phyloP scores from a whole-genome alignment of 139 green algal genomes.

The Chlorella sp. region DNA sequence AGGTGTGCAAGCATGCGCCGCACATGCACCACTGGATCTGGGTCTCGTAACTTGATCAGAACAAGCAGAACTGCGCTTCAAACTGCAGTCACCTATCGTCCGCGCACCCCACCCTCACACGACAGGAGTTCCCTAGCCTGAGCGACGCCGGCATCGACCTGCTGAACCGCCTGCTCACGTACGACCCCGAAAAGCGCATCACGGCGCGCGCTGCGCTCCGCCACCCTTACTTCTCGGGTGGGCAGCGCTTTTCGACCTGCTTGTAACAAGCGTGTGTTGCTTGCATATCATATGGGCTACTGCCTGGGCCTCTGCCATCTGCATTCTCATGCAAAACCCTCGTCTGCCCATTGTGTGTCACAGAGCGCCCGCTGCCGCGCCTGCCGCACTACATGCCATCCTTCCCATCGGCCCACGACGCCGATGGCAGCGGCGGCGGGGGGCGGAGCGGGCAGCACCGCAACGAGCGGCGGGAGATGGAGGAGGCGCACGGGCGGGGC shows the following conservation, averaged over 20 bases:
- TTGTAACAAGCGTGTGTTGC: no score
- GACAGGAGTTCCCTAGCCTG: conserved; percentile 58
- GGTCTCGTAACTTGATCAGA: no score
- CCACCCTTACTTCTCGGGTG: conserved; percentile 55
- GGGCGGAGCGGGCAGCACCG: background rate
- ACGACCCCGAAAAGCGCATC: conserved; percentile 52
- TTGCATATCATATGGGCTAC: no score
- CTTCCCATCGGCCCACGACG: conserved; percentile 61
- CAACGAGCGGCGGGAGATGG: conserved; percentile 21
- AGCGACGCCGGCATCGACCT: conserved; percentile 61
- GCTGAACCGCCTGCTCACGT: conserved; percentile 67
- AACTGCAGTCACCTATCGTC: no score
- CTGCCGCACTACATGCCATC: conserved; percentile 67
- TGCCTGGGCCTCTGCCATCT: no score
- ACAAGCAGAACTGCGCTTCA: no score
- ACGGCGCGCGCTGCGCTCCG: conserved; percentile 50
- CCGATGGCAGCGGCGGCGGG: background rate
- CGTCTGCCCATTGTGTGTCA: no score
- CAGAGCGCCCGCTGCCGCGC: conserved; percentile 67
- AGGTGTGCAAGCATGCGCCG: no score
- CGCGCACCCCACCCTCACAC: background rate
- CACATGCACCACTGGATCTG: no score
- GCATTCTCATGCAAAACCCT: no score
- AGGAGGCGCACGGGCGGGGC: conserved; percentile 31
- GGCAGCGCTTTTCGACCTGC: no score